These are phyloP conservation scores for Collybia sp. DNA, from an alignment of 768 basidiomycete genomes.

Conservation along the genomic window DNA sequence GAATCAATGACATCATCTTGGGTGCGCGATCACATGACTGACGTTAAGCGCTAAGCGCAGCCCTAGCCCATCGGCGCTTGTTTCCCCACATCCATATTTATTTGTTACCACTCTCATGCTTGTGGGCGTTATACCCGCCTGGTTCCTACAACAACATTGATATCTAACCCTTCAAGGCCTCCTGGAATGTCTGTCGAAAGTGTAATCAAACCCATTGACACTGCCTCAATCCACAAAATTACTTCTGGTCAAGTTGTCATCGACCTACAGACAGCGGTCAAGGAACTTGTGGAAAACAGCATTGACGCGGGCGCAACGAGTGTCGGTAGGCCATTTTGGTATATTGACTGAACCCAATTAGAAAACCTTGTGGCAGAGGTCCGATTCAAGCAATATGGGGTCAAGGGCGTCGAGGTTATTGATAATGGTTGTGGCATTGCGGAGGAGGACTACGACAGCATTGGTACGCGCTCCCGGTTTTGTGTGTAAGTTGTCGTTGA, in stretches of 20 bases:
- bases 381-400: slow-evolving; percentile 82
- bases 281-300: slow-evolving; percentile 96
- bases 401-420: slow-evolving; percentile 78
- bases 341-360: neutral
- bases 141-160: too few relatives aligned
- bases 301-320: slow-evolving; percentile 87
- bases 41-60: too few relatives aligned
- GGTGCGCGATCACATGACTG: too few relatives aligned
- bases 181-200: slow-evolving; percentile 1
- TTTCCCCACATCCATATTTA: too few relatives aligned
- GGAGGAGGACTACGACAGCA: slow-evolving; percentile 66
- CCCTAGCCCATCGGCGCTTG: too few relatives aligned
- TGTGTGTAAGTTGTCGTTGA: neutral
- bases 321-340: slow-evolving; percentile 52
- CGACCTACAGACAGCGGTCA: slow-evolving; percentile 90
- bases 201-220: slow-evolving; percentile 62
- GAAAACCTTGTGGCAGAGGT: slow-evolving; percentile 52
- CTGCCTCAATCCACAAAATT: slow-evolving; percentile 76
- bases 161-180: neutral
- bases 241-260: slow-evolving; percentile 95
- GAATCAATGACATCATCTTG: too few relatives aligned
- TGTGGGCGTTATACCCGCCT: too few relatives aligned
- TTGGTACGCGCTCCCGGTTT: slow-evolving; percentile 49
- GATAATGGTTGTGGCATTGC: slow-evolving; percentile 92
- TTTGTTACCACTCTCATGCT: too few relatives aligned